A percentile compares a stretch with the other conserved stretches of the same genome.
Conservation (phyloP, 192 early-diverging fungal genomes). For the Blastocladiella britannica region DNA sequence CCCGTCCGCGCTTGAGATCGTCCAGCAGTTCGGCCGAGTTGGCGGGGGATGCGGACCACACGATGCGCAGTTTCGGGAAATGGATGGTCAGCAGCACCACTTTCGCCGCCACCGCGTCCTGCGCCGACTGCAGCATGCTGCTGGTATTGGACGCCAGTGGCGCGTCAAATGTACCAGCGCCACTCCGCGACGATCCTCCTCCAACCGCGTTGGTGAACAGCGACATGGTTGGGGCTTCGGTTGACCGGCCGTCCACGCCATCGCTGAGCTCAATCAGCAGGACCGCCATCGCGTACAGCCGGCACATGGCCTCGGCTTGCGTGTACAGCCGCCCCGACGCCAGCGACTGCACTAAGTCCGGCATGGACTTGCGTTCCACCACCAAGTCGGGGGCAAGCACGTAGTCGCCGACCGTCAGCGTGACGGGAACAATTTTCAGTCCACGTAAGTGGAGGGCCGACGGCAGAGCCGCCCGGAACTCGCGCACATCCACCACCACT, state of each 20-base stretch:
- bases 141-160: slow-evolving; percentile 11
- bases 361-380: slow-evolving; percentile 79
- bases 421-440: slow-evolving; percentile 55
- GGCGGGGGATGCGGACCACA: slow-evolving; percentile 72
- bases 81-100: slow-evolving; percentile 50
- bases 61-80: slow-evolving; percentile 61
- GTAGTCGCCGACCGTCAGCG: slow-evolving; percentile 84
- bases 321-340: slow-evolving; percentile 67
- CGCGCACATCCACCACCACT: slow-evolving; percentile 76
- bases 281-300: slow-evolving; percentile 54
- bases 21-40: slow-evolving; percentile 76
- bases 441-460: slow-evolving; percentile 57
- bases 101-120: slow-evolving; percentile 18
- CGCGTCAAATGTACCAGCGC: not conserved
- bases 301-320: slow-evolving; percentile 73
- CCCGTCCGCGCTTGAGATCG: slow-evolving; percentile 61
- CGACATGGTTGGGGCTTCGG: too few species aligned
- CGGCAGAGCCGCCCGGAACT: slow-evolving; percentile 81
- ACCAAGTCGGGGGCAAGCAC: slow-evolving; percentile 64
- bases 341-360: slow-evolving; percentile 69
- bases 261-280: slow-evolving; percentile 84
- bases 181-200: not conserved
- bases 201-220: slow-evolving; percentile 46
- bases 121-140: slow-evolving; percentile 4
- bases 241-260: too few species aligned